A percentile compares a stretch with the other conserved stretches of the same genome.
Conservation (phyloP, 2,329 filamentous ascomycete genomes). For the Colletotrichum caudatum region DNA sequence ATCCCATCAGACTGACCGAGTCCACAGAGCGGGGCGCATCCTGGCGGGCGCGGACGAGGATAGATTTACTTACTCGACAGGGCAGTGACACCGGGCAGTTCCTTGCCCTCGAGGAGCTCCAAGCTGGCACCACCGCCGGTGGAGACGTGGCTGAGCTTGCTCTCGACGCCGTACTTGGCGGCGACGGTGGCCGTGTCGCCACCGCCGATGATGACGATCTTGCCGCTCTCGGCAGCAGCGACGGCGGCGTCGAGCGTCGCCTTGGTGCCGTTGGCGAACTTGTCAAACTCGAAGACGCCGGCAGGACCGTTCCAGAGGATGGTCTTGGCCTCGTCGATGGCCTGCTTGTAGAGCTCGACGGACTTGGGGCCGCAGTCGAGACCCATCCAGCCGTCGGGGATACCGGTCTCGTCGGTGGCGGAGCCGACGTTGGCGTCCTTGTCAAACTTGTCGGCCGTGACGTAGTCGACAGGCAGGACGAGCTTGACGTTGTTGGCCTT, state of each 20-base stretch:
- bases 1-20: conserved; percentile 48
- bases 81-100: conserved; percentile 90
- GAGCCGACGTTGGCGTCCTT: conserved; percentile 83
- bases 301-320: conserved; percentile 99
- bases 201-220: conserved; percentile 98
- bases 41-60: conserved; percentile 26
- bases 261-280: conserved; percentile 94
- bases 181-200: conserved; percentile 98
- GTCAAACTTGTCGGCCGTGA: conserved; percentile 95
- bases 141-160: conserved; percentile 97
- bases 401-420: conserved; percentile 88
- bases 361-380: conserved; percentile 94
- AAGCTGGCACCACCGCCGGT: conserved; percentile 96
- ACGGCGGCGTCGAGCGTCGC: conserved; percentile 90
- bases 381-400: conserved; percentile 98
- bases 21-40: conserved; percentile 20
- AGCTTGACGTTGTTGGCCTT: conserved; percentile 97
- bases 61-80: conserved; percentile 79
- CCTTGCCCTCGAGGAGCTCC: conserved; percentile 98
- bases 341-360: conserved; percentile 86
- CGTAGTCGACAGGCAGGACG: conserved; percentile 92
- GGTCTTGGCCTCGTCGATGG: conserved; percentile 90
- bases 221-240: conserved; percentile 80
- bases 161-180: conserved; percentile 95
- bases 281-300: conserved; percentile 97